phyloP scores from a whole-genome alignment of 2,329 filamentous ascomycete genomes.

The Fusarium sp. region DNA sequence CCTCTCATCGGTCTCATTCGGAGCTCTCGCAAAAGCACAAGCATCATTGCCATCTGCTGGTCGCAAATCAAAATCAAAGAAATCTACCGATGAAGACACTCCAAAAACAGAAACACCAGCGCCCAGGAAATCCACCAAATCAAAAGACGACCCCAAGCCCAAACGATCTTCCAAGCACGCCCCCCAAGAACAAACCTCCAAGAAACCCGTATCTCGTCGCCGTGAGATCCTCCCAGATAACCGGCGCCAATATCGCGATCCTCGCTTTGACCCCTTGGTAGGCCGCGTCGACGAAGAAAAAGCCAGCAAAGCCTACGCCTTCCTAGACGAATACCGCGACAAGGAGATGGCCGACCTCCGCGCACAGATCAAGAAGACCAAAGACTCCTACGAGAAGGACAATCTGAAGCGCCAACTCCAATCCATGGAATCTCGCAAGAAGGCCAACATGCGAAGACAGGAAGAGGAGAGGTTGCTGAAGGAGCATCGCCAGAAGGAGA shows the following conservation, averaged over 20 bases:
- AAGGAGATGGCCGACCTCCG: conserved; percentile 83
- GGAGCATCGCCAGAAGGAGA: conserved; percentile 84
- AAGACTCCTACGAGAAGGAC: conserved; percentile 72
- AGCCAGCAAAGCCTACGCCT: conserved; percentile 80
- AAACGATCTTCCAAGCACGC: conserved; percentile 82
- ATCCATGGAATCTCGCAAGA: conserved; percentile 81
- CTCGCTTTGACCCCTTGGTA: conserved; percentile 80
- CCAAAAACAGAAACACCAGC: conserved; percentile 42
- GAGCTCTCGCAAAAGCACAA: conserved; percentile 88
- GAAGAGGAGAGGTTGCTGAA: conserved; percentile 74
- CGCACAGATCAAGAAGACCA: conserved; percentile 70
- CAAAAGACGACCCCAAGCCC: conserved; percentile 41
- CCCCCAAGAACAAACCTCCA: conserved; percentile 82
- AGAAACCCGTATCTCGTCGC: conserved; percentile 82
- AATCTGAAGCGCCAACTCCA: conserved; percentile 76
- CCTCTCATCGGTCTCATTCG: conserved; percentile 78
- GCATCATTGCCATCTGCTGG: conserved; percentile 63
- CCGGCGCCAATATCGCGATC: conserved; percentile 77
- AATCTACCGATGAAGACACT: conserved; percentile 20
- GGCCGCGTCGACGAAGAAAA: conserved; percentile 63
- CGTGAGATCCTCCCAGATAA: conserved; percentile 73
- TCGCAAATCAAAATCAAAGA: conserved; percentile 44
- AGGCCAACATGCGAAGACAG: conserved; percentile 75
- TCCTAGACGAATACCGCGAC: conserved; percentile 86
- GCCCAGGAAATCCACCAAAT: conserved; percentile 48